Percentiles rank a stretch among this genome's conserved stretches.
phyloP scores from a whole-genome alignment of 805 yeast genomes.

The Monosporozyma servazzii region DNA sequence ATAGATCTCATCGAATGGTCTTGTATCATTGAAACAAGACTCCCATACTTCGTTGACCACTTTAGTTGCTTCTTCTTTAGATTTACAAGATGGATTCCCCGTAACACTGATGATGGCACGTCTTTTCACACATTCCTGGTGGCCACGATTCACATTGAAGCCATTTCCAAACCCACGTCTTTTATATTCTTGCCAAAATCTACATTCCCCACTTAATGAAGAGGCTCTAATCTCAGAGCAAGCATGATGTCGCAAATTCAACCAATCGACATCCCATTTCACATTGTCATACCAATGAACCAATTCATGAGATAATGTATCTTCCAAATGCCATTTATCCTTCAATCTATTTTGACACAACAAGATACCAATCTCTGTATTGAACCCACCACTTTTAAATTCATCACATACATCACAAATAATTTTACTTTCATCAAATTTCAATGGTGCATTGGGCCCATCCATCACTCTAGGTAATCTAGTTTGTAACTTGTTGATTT shows the following conservation, averaged over 20 bases:
- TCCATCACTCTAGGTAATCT: slow-evolving; percentile 6
- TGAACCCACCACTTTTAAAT: slow-evolving; percentile 81
- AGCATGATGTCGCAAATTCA: slow-evolving; percentile 83
- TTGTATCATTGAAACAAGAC: slow-evolving; percentile 86
- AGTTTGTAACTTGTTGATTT: slow-evolving; percentile 51
- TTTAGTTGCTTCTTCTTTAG: slow-evolving; percentile 61
- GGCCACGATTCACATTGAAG: slow-evolving; percentile 62
- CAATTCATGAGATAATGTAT: slow-evolving; percentile 84
- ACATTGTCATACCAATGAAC: slow-evolving; percentile 88
- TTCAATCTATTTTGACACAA: slow-evolving; percentile 76
- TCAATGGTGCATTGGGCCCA: neutral
- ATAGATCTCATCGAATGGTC: slow-evolving; percentile 92
- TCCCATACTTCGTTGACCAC: slow-evolving; percentile 85
- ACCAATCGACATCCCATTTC: slow-evolving; percentile 81
- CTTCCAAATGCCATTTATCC: slow-evolving; percentile 77
- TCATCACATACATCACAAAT: slow-evolving; percentile 80
- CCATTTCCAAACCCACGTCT: slow-evolving; percentile 27
- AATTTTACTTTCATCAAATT: slow-evolving; percentile 31
- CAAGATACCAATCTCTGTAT: slow-evolving; percentile 79
- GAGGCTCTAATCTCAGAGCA: slow-evolving; percentile 95
- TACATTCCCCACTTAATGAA: slow-evolving; percentile 87
- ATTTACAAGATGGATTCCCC: slow-evolving; percentile 77
- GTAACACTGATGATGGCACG: slow-evolving; percentile 78
- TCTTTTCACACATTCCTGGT: slow-evolving; percentile 83
- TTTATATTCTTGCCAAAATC: slow-evolving; percentile 75